Base-by-base conservation (phyloP, 2,329 filamentous ascomycete species). In the Tympanopsis confertula region DNA sequence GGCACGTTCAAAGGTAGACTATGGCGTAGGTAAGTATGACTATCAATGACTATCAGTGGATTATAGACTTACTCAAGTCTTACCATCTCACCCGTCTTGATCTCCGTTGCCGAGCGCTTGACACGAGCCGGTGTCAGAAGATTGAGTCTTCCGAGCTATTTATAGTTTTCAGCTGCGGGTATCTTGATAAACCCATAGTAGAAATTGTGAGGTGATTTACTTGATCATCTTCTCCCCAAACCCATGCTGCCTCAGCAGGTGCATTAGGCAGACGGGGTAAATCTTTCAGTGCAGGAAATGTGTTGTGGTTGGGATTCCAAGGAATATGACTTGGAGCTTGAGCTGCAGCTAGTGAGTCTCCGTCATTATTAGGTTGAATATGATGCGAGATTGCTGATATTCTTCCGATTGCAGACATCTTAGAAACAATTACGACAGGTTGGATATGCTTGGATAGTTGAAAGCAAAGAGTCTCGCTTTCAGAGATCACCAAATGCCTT, bases 221-320 rank as follows among this genome's bases (percentile, higher is more conserved):
- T 44, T 62, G 56, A 45, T 74, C 71, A 48, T 73, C 58, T 29
- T 68, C 58, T 12, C 73, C 72, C 72, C 72, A 77, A 19, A 74
- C 66, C 73, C 73, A 78, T 14, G 71, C 71, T 14, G 72, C 70
- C 19, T 62, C 68, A 14, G 67, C 57, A 0, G 71, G 73, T 2
- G 69, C 69, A 22, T 65, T 66, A 1, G 63, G 54, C 26, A 75
- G 61, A 15, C 53, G 46, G 15, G 70, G 69, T 3, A 77, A 57
- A 37, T 76, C 65, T 38, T 66, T 65, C 13, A 69, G 57, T 1
- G 61, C 62, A 1, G 72, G 72, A 37, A 78, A 73, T 13, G 52
- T 62, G 13, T 62, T 64, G 7, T 7, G n/a, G 22, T 26, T n/a
- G 7, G 22, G 22, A n/a, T 26, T 26, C 22, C 22, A 26, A n/a